Evolutionary conservation across 1,284 basidiomycete genomes (phyloP), one percentile per base, ranked within the genome.

Genomic region (Erythrobasidium hasegawianum): DNA sequence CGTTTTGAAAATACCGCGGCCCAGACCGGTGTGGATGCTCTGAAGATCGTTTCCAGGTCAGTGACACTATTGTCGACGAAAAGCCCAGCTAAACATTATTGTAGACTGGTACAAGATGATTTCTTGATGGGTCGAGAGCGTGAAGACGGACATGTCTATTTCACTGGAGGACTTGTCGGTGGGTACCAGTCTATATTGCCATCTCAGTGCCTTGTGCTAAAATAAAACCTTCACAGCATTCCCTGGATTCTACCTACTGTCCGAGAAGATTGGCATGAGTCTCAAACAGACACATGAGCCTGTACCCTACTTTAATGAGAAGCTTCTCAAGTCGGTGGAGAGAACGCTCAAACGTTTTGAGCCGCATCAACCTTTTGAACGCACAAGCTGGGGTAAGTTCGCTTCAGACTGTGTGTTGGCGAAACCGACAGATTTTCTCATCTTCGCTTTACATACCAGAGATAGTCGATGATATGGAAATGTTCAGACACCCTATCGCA

Each of bases 291-390:
- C 77, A 1, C 80, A 81, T 70, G 68, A 60, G 9, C 72, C 72
- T 1, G 78, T 80, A 0, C 80, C 79, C 0, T 76, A 80, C 67
- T 80, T 81, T 75, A 79, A 80, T 59, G 73, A 77, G 68, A 80
- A 80, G 71, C 71, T 81, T 10, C 75, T 80, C 29, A 49, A 75
- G 49, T 78, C 77, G 57, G 79, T 81, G 27, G 79, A 81, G 71
- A 73, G 79, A 13, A 80, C 79, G 26, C 71, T 80, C 50, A 78
- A 78, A 64, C 76, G 79, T 18, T 77, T 80, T 72, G 67, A 72
- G 33, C 76, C 79, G 0, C 71, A 75, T 54, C 73, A 78, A 59
- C 78, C 79, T 2, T 80, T 80, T 56, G 79, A 80, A 72, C 73
- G 79, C 20, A 78, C 79, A 2, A 77, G 76, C 61, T 80, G 79